Percentiles rank a stretch among this genome's conserved stretches.
phyloP scores from a whole-genome alignment of 106 monocot species.

The Allium fistulosum region DNA sequence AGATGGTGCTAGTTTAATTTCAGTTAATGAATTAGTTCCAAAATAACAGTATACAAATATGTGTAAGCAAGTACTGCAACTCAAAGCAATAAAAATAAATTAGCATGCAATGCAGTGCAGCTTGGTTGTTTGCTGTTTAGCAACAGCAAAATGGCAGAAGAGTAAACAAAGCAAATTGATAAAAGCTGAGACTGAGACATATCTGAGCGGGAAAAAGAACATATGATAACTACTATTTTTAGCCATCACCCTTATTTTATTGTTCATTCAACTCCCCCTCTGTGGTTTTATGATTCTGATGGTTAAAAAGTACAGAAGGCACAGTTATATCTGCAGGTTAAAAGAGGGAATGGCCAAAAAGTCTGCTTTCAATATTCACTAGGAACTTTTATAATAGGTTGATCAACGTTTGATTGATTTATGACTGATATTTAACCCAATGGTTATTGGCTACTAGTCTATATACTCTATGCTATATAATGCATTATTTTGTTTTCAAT shows the following conservation, averaged over 20 bases:
- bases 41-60: too few species aligned
- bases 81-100: too few species aligned
- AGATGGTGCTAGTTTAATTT: too few species aligned
- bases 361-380: not conserved
- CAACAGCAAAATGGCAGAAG: not conserved
- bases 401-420: not conserved
- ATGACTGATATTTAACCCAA: not conserved
- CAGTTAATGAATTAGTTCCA: too few species aligned
- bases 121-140: too few species aligned
- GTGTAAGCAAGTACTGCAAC: too few species aligned
- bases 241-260: not conserved
- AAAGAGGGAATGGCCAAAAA: not conserved
- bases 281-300: not conserved
- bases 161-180: not conserved
- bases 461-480: not conserved
- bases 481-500: not conserved
- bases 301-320: not conserved
- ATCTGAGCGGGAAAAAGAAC: conserved; percentile 8
- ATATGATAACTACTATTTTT: conserved; percentile 6
- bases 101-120: too few species aligned
- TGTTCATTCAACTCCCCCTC: not conserved
- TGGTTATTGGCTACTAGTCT: not conserved
- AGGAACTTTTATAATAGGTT: not conserved
- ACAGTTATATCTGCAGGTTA: not conserved
- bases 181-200: not conserved